These are phyloP conservation scores for Symmetrospora coprosmae DNA, from an alignment of 768 basidiomycete species.

Conservation along the genomic window DNA sequence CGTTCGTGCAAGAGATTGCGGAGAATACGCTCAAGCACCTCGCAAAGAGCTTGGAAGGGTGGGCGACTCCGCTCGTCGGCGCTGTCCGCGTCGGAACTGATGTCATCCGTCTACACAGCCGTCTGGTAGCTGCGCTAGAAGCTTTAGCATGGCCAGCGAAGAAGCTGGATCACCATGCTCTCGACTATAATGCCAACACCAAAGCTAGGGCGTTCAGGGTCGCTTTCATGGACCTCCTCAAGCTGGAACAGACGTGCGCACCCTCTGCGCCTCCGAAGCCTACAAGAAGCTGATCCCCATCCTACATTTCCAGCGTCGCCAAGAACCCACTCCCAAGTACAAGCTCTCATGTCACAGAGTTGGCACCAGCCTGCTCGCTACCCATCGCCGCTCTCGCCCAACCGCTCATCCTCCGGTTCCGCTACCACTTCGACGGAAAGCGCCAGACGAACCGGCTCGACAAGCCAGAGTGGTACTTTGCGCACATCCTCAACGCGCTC, in stretches of 20 bases:
- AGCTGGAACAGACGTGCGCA: conserved; percentile 62
- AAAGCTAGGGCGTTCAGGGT: conserved; percentile 55
- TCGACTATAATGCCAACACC: conserved; percentile 31
- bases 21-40: conserved; percentile 65
- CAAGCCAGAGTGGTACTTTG: conserved; percentile 98
- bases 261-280: neutral
- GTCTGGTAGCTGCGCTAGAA: conserved; percentile 53
- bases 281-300: neutral
- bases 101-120: conserved; percentile 40
- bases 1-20: conserved; percentile 42
- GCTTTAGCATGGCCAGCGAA: conserved; percentile 69
- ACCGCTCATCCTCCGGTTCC: conserved; percentile 73
- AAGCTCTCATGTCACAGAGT: too few relatives aligned
- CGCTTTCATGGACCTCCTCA: conserved; percentile 61
- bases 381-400: conserved; percentile 69
- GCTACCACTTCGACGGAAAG: conserved; percentile 81
- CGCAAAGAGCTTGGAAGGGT: conserved; percentile 53
- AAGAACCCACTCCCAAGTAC: neutral
- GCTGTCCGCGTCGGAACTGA: neutral
- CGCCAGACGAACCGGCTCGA: conserved; percentile 80
- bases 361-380: conserved; percentile 46
- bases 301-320: neutral
- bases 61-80: conserved; percentile 32
- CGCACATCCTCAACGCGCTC: conserved; percentile 70
- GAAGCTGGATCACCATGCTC: conserved; percentile 47